Evolutionary conservation across 176 grass and related monocot genomes (phyloP), one percentile per base, ranked within the genome.

Genomic region (Lolium rigidum): DNA sequence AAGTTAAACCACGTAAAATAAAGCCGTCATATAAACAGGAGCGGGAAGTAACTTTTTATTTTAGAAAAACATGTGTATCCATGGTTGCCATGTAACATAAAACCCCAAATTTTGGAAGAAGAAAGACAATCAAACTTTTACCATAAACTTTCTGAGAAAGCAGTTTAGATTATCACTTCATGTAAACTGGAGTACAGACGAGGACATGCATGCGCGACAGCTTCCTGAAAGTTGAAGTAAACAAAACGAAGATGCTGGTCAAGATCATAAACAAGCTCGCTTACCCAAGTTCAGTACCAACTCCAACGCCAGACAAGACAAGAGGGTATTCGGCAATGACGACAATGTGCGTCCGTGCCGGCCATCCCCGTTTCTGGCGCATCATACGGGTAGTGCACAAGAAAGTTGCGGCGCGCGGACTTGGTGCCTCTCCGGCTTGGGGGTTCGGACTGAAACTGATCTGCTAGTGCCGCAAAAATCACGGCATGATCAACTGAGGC

Each of bases 331-430:
- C 73, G 47, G 41, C 11, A 11, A 17, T 48, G 71, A 74, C 46
- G 46, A 74, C 46, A 31, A 15, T 76, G 74, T 55, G 74, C 74
- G 17, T 76, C 3, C 15, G 71, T 17, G 73, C 73, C 73, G 47
- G 24, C 24, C 48, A 24, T 76, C 74, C 25, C 74, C 14, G 16
- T 76, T 76, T 50, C 74, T 51, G 74, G 74, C 74, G 74, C 74
- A 55, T 76, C 25, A 51, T 54, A 76, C 49, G 74, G 66, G 15
- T 20, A 55, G 49, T 55, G 74, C 74, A 35, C 15, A 76, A 0
- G 26, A 76, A 76, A 31, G 74, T 54, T 76, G 25, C 74, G 74
- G 74, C 74, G 49, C 49, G 74, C 49, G 74, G 74, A 73, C 70
- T 73, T 49, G 0, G 47, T 52, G 72, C 72, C 31, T 9, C 82